Evolutionary conservation across 495 filamentous ascomycete species (phyloP).

Genomic region (Aspergillus avenaceus): DNA sequence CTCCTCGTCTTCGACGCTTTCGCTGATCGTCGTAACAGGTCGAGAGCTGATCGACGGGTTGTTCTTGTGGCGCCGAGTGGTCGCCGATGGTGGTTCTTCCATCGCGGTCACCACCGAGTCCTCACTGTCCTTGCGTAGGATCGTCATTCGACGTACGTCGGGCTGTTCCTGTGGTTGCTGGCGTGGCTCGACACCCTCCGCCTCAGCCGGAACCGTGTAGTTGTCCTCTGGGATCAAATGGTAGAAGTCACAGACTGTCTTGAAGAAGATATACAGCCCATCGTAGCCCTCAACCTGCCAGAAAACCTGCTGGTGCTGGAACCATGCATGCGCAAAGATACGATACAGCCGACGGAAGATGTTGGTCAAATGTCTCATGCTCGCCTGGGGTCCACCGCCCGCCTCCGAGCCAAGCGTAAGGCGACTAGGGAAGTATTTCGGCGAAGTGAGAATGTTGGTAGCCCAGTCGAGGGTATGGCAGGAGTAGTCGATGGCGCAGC

Average conservation of each 20-base stretch:
- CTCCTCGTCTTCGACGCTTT: slow-evolving; percentile 65
- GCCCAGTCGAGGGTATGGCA: slow-evolving; percentile 98
- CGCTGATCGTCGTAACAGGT: slow-evolving; percentile 65
- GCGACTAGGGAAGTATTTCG: slow-evolving; percentile 87
- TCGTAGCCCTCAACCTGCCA: slow-evolving; percentile 88
- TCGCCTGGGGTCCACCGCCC: slow-evolving; percentile 53
- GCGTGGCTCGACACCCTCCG: slow-evolving; percentile 67
- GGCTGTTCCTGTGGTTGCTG: slow-evolving; percentile 27
- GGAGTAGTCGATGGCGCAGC: slow-evolving; percentile 98
- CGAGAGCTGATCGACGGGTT: slow-evolving; percentile 73
- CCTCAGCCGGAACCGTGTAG: slow-evolving; percentile 90
- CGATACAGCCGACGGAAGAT: slow-evolving; percentile 91
- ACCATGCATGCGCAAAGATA: slow-evolving; percentile 98
- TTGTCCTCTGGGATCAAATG: slow-evolving; percentile 85
- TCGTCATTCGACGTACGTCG: slow-evolving; percentile 43
- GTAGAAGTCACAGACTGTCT: slow-evolving; percentile 91
- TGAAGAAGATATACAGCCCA: slow-evolving; percentile 92
- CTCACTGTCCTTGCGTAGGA: slow-evolving; percentile 35
- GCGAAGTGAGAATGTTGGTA: slow-evolving; percentile 80
- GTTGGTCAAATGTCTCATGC: slow-evolving; percentile 81
- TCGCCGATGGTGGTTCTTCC: slow-evolving; percentile 46
- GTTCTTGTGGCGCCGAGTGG: slow-evolving; percentile 68
- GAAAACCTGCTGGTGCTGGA: slow-evolving; percentile 91
- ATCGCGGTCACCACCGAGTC: slow-evolving; percentile 17
- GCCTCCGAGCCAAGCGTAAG: slow-evolving; percentile 67